Evolutionary conservation across 306 rosid species (phyloP).

Genomic region (Biancaea sappan): DNA sequence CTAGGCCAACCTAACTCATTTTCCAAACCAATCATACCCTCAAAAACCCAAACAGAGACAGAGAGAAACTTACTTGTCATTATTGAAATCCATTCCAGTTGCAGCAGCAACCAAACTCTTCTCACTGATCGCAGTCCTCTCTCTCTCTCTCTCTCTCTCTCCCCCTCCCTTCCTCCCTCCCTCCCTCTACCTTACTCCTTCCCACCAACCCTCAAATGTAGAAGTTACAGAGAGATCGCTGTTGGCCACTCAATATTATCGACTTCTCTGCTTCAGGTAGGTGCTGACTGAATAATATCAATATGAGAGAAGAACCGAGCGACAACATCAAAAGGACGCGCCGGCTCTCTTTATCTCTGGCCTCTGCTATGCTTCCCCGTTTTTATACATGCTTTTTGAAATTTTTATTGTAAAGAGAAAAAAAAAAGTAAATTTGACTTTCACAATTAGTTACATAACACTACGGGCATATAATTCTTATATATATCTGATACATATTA

Average conservation of each 20-base stretch:
- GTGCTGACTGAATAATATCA: constrained; percentile 38
- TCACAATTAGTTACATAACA: too few species aligned
- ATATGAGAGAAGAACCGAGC: constrained; percentile 33
- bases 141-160: not conserved
- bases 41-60: constrained; percentile 2
- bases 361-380: not conserved
- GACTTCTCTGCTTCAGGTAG: constrained; percentile 40
- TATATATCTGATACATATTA: too few species aligned
- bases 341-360: constrained; percentile 24
- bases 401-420: not conserved
- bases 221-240: constrained; percentile 58
- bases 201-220: constrained; percentile 41
- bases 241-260: not conserved
- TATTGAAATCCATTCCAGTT: constrained; percentile 61
- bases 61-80: constrained; percentile 56
- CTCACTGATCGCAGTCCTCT: constrained; percentile 34
- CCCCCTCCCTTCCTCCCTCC: too few species aligned
- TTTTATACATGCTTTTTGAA: not conserved
- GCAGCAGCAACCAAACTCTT: constrained; percentile 28
- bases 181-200: too few species aligned
- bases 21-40: constrained; percentile 27
- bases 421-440: too few species aligned
- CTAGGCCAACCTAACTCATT: not conserved
- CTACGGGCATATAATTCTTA: too few species aligned
- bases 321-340: constrained; percentile 34